Conservation (phyloP, 768 basidiomycete species). For the Naganishia friedmannii region DNA sequence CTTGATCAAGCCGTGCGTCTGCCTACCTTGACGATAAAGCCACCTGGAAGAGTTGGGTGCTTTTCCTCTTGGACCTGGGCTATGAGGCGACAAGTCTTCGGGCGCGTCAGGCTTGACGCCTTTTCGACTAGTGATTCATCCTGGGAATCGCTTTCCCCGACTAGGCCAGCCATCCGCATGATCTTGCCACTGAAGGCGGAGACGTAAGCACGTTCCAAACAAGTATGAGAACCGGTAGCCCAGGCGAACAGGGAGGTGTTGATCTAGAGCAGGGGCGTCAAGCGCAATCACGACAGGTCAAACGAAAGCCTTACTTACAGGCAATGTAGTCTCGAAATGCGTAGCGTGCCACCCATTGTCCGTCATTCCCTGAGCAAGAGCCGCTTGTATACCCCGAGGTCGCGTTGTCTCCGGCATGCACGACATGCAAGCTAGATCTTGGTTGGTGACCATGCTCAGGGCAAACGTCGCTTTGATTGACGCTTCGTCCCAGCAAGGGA, state of each 20-base stretch:
- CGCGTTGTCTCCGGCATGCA: conserved; percentile 18
- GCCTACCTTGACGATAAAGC: no score
- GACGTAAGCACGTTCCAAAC: neutral
- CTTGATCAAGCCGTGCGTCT: no score
- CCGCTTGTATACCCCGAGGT: neutral
- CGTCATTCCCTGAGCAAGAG: neutral
- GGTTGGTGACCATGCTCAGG: neutral
- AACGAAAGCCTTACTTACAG: neutral
- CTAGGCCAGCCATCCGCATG: neutral
- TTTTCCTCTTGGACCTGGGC: no score
- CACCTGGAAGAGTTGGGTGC: no score
- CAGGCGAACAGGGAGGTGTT: neutral
- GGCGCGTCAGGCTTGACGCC: neutral
- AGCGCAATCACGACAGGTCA: neutral
- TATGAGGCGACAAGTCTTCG: neutral
- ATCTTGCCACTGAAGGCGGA: conserved; percentile 5
- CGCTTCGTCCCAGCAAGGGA: conserved; percentile 21
- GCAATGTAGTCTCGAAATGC: conserved; percentile 18
- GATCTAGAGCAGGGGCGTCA: neutral
- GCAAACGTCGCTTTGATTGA: conserved; percentile 13
- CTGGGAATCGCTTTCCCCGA: neutral
- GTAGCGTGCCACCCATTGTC: neutral
- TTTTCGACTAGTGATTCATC: neutral
- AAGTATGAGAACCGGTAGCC: neutral
- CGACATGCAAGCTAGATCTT: neutral